Percentiles rank a stretch among this genome's conserved stretches.
Evolutionary conservation across 495 filamentous ascomycete genomes (phyloP).

Genomic region (Podospora tetraspora): DNA sequence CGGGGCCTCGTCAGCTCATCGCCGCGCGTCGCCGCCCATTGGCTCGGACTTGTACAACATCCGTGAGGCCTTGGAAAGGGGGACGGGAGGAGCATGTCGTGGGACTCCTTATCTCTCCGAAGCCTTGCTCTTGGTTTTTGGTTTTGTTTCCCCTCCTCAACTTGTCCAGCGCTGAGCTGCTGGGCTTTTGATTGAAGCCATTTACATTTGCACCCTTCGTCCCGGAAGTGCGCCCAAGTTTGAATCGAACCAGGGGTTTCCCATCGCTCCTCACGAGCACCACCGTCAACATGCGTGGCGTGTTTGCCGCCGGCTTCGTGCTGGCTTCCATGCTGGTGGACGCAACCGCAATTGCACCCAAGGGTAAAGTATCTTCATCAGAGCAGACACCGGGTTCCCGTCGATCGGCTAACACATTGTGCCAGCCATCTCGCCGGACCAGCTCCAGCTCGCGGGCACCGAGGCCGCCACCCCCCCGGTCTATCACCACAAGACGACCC

Average conservation of each 20-base stretch:
- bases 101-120: neutral
- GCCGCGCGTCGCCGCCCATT: constrained; percentile 28
- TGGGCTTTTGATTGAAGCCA: neutral
- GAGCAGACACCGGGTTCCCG: neutral
- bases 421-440: neutral
- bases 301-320: neutral
- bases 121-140: neutral
- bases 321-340: neutral
- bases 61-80: neutral
- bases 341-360: neutral
- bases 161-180: neutral
- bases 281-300: neutral
- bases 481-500: neutral
- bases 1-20: constrained; percentile 36
- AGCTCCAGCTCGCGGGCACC: neutral
- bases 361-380: neutral
- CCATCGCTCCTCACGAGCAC: neutral
- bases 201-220: neutral
- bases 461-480: neutral
- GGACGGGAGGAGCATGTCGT: neutral
- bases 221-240: neutral
- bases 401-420: neutral
- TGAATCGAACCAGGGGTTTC: neutral
- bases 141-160: neutral
- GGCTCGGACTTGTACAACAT: constrained; percentile 11